A percentile compares a stretch with the other conserved stretches of the same genome.
These are phyloP conservation scores for Alternaria ventricosa DNA, from an alignment of 2,329 filamentous ascomycete species.

Conservation along the genomic window DNA sequence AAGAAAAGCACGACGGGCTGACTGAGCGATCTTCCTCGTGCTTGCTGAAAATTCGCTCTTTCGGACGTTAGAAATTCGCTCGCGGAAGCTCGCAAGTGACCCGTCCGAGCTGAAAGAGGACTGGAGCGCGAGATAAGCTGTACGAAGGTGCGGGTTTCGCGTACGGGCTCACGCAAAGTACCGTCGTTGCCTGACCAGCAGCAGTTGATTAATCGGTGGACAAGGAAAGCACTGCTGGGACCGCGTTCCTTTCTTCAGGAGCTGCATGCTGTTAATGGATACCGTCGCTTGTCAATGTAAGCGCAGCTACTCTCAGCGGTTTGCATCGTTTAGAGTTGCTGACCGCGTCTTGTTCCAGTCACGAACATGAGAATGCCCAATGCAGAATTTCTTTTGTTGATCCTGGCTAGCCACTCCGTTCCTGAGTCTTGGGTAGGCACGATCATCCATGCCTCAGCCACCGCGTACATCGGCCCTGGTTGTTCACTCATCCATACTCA, in stretches of 20 bases:
- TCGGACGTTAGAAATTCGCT: slow-evolving; percentile 26
- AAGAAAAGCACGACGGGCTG: slow-evolving; percentile 6
- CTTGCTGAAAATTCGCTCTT: slow-evolving; percentile 7
- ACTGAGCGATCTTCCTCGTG: slow-evolving; percentile 14
- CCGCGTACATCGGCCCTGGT: neutral
- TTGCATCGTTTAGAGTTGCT: slow-evolving; percentile 24
- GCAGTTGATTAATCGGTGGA: neutral
- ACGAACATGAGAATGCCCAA: neutral
- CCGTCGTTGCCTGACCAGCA: neutral
- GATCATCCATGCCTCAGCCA: slow-evolving; percentile 9
- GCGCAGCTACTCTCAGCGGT: slow-evolving; percentile 17
- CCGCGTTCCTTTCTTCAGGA: neutral
- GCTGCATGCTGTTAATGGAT: neutral
- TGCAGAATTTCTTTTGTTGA: neutral
- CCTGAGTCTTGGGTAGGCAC: slow-evolving; percentile 1
- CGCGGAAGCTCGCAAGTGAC: slow-evolving; percentile 17
- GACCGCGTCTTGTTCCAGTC: slow-evolving; percentile 18
- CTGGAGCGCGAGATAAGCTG: neutral
- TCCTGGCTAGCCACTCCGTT: neutral
- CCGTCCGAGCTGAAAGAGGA: slow-evolving; percentile 13
- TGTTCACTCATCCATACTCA: slow-evolving; percentile 17
- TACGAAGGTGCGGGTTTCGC: neutral
- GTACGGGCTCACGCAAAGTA: neutral
- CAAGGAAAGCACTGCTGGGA: neutral
- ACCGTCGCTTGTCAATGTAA: slow-evolving; percentile 3